Evolutionary conservation across 1,284 basidiomycete genomes (phyloP).

Genomic region (Pseudozyma hubeiensis): DNA sequence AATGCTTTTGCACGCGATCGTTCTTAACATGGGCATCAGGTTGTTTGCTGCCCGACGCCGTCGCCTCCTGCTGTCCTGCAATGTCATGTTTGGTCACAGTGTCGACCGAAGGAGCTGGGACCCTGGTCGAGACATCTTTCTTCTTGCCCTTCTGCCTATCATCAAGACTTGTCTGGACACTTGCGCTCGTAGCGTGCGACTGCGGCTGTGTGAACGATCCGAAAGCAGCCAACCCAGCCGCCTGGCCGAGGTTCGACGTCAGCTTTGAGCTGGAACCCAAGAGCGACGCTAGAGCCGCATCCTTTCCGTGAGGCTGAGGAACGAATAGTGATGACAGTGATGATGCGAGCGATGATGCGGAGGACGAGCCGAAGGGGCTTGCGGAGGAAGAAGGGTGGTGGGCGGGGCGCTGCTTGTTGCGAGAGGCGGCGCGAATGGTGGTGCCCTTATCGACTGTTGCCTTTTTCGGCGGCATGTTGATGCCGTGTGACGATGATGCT

Average conservation of each 20-base stretch:
- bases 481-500: neutral
- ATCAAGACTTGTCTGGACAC: conserved; percentile 5
- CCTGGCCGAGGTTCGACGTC: conserved; percentile 16
- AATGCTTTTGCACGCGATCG: conserved; percentile 7
- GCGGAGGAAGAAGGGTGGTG: conserved; percentile 9
- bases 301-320: conserved; percentile 43
- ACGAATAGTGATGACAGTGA: conserved; percentile 48
- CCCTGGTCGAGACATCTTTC: conserved; percentile 1
- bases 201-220: conserved; percentile 19
- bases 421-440: conserved; percentile 44
- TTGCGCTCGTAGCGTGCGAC: neutral
- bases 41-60: conserved; percentile 11
- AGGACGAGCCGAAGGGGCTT: conserved; percentile 28
- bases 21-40: neutral
- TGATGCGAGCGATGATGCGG: conserved; percentile 33
- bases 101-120: neutral
- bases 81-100: neutral
- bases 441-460: conserved; percentile 35
- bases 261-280: conserved; percentile 40
- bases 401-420: conserved; percentile 33
- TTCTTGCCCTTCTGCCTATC: conserved; percentile 16
- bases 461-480: conserved; percentile 25
- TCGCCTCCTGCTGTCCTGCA: neutral
- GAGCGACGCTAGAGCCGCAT: conserved; percentile 42
- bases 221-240: conserved; percentile 28